phyloP scores from a whole-genome alignment of 192 early-diverging fungal species.

The Umbelopsis vinacea region DNA sequence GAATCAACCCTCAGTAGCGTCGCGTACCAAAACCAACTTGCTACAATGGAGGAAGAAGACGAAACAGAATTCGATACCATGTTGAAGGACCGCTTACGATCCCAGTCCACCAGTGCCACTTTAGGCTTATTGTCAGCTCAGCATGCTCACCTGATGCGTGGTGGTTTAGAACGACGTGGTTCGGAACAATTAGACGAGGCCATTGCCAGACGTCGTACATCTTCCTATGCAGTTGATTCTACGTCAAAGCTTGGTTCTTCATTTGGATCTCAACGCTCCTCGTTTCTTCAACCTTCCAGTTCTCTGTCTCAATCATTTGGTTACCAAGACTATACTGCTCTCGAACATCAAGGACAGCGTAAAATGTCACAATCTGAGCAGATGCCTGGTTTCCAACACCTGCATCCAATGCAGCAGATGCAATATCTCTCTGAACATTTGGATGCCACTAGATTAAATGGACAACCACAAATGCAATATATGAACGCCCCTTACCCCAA shows the following conservation, averaged over 20 bases:
- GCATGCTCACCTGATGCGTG: slow-evolving; percentile 37
- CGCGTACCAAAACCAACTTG: slow-evolving; percentile 45
- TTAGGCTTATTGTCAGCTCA: slow-evolving; percentile 61
- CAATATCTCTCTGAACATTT: slow-evolving; percentile 8
- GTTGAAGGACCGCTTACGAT: slow-evolving; percentile 54
- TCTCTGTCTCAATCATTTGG: slow-evolving; percentile 10
- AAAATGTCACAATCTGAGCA: slow-evolving; percentile 13
- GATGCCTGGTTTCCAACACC: not conserved
- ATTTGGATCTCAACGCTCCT: slow-evolving; percentile 14
- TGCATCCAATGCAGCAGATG: slow-evolving; percentile 16
- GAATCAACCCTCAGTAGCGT: slow-evolving; percentile 25
- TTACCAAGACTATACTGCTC: slow-evolving; percentile 10
- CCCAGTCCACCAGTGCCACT: slow-evolving; percentile 70
- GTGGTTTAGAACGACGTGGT: slow-evolving; percentile 41
- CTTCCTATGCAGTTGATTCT: not conserved
- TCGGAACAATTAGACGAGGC: slow-evolving; percentile 54
- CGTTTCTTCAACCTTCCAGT: slow-evolving; percentile 1
- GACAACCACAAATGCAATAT: slow-evolving; percentile 22
- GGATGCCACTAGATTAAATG: slow-evolving; percentile 24
- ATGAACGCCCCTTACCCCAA: slow-evolving; percentile 19
- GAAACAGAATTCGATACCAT: slow-evolving; percentile 25
- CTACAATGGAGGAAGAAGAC: slow-evolving; percentile 57
- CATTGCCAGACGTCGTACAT: slow-evolving; percentile 32
- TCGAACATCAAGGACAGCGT: slow-evolving; percentile 16
- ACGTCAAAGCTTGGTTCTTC: slow-evolving; percentile 5